These are phyloP conservation scores for Solioccasus polychromus DNA, from an alignment of 768 basidiomycete genomes.

Conservation along the genomic window DNA sequence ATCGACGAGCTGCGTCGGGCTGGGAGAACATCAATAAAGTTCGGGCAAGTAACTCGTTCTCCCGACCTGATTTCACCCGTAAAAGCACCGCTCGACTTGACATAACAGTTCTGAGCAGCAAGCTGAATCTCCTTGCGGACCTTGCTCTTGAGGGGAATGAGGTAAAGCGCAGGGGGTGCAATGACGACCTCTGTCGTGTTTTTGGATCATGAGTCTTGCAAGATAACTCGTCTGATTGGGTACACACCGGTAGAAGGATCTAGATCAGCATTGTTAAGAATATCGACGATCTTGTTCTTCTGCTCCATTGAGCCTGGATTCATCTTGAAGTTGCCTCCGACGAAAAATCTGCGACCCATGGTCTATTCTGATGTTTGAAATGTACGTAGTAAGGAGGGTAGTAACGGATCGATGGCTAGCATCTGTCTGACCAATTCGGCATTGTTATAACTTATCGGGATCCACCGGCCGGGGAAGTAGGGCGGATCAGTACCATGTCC, in stretches of 20 bases:
- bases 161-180: constrained; percentile 86
- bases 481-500: neutral
- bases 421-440: neutral
- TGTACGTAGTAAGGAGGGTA: neutral
- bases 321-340: constrained; percentile 99
- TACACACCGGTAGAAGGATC: constrained; percentile 71
- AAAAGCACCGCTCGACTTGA: constrained; percentile 82
- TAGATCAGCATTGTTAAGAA: constrained; percentile 76
- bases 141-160: constrained; percentile 64
- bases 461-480: constrained; percentile 4
- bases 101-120: constrained; percentile 90
- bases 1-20: constrained; percentile 81
- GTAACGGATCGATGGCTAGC: too few relatives aligned
- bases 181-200: constrained; percentile 78
- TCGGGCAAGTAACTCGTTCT: neutral
- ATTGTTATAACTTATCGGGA: neutral
- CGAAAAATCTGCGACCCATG: constrained; percentile 87
- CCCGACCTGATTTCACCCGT: constrained; percentile 93
- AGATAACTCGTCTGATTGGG: neutral
- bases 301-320: constrained; percentile 71
- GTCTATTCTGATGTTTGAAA: constrained; percentile 3
- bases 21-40: constrained; percentile 26
- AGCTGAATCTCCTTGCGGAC: constrained; percentile 71
- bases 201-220: constrained; percentile 9
- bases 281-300: constrained; percentile 61